These are phyloP conservation scores for Aspergillus neoniger DNA, from an alignment of 2,329 filamentous ascomycete genomes.

Conservation along the genomic window DNA sequence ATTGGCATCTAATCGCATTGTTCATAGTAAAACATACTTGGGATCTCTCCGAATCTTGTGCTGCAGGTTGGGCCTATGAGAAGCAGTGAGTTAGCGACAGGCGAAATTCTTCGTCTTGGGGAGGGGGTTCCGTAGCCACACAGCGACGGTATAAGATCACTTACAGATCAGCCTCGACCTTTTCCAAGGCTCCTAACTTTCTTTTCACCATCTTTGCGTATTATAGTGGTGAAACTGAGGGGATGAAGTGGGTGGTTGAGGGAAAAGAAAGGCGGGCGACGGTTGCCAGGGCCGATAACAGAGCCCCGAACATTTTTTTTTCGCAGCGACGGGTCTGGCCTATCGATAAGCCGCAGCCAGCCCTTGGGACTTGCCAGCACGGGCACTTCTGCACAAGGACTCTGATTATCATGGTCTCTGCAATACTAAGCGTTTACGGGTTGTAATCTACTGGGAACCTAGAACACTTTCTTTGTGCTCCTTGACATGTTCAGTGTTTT, in stretches of 20 bases:
- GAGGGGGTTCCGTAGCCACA: neutral
- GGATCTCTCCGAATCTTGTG: constrained; percentile 90
- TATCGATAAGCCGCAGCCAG: constrained; percentile 38
- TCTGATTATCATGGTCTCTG: neutral
- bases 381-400: neutral
- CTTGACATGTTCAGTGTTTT: neutral
- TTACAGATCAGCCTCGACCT: constrained; percentile 86
- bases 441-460: no score
- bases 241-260: constrained; percentile 56
- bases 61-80: constrained; percentile 72
- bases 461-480: neutral
- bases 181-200: constrained; percentile 89
- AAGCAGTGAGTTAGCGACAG: constrained; percentile 27
- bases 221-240: constrained; percentile 46
- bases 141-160: constrained; percentile 29
- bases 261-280: constrained; percentile 72
- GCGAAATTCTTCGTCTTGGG: constrained; percentile 15
- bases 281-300: constrained; percentile 13
- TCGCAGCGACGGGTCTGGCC: constrained; percentile 18
- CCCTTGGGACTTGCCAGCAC: neutral
- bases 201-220: constrained; percentile 70
- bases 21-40: constrained; percentile 53
- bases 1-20: neutral
- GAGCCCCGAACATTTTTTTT: constrained; percentile 34
- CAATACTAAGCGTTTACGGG: no score